Evolutionary conservation across 352 stramenopile species (phyloP).

Genomic region (Phytophthora pseudosyringae): DNA sequence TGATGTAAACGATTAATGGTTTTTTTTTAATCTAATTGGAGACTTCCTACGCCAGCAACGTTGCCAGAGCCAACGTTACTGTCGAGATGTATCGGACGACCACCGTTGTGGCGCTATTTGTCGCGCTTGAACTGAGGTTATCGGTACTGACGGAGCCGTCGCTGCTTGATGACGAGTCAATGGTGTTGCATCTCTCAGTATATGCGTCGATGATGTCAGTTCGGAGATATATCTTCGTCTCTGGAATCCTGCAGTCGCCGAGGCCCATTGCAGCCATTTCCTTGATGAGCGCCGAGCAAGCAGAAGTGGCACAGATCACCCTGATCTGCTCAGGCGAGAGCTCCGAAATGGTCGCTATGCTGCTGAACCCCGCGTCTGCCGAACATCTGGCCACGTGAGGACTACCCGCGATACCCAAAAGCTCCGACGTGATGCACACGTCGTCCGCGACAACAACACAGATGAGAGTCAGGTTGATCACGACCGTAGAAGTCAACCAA

Average conservation of each 20-base stretch:
- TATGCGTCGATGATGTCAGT: slow-evolving; percentile 18
- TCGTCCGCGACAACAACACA: neutral
- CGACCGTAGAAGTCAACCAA: neutral
- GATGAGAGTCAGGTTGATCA: slow-evolving; percentile 4
- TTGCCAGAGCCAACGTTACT: neutral
- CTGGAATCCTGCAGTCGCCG: slow-evolving; percentile 19
- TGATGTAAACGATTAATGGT: neutral
- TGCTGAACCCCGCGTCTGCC: slow-evolving; percentile 6
- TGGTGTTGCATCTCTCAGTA: slow-evolving; percentile 10
- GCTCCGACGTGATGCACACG: neutral
- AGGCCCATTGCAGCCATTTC: slow-evolving; percentile 8
- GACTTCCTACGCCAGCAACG: slow-evolving; percentile 4
- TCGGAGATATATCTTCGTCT: slow-evolving; percentile 15
- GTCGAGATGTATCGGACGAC: neutral
- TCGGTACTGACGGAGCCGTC: neutral
- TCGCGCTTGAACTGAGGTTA: slow-evolving; percentile 6
- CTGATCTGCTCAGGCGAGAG: slow-evolving; percentile 13
- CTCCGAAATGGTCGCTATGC: slow-evolving; percentile 7
- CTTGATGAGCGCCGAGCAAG: slow-evolving; percentile 12
- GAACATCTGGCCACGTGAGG: slow-evolving; percentile 11
- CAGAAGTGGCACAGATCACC: slow-evolving; percentile 12
- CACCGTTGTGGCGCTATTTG: slow-evolving; percentile 5
- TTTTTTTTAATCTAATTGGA: too few species aligned
- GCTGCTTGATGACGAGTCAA: slow-evolving; percentile 3
- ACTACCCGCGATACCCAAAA: slow-evolving; percentile 6